These are phyloP conservation scores for Pseudocercospora eumusae DNA, from an alignment of 2,329 filamentous ascomycete genomes.

Conservation along the genomic window DNA sequence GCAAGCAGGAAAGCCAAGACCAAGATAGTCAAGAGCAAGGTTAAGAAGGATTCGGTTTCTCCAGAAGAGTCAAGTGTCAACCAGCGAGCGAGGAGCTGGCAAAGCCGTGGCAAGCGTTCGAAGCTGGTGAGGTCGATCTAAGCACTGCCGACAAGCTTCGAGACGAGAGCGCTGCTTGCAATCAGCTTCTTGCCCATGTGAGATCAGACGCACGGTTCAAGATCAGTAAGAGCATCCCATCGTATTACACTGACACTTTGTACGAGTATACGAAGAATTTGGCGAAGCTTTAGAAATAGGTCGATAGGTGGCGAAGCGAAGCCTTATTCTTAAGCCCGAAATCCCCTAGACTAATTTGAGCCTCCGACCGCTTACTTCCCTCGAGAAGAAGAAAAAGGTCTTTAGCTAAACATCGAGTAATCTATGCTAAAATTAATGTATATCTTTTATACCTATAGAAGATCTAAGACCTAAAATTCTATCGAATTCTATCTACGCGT, in stretches of 20 bases:
- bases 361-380: too few species aligned
- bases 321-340: too few species aligned
- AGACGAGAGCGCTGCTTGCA: slow-evolving; percentile 2
- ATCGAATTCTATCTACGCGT: too few species aligned
- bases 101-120: neutral
- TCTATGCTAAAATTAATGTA: too few species aligned
- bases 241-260: slow-evolving; percentile 1
- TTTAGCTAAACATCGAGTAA: too few species aligned
- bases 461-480: too few species aligned
- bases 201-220: neutral
- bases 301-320: neutral
- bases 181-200: neutral
- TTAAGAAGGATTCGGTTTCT: neutral
- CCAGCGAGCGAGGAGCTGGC: neutral
- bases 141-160: neutral
- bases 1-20: neutral
- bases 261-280: neutral
- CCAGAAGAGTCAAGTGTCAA: neutral
- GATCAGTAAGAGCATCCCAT: neutral
- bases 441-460: too few species aligned
- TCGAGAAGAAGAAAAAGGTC: too few species aligned
- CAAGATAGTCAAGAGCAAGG: neutral
- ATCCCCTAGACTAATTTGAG: too few species aligned
- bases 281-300: neutral
- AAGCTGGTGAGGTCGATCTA: neutral